phyloP scores from a whole-genome alignment of 176 grass and related monocot species.

The Alopecurus myosuroides region DNA sequence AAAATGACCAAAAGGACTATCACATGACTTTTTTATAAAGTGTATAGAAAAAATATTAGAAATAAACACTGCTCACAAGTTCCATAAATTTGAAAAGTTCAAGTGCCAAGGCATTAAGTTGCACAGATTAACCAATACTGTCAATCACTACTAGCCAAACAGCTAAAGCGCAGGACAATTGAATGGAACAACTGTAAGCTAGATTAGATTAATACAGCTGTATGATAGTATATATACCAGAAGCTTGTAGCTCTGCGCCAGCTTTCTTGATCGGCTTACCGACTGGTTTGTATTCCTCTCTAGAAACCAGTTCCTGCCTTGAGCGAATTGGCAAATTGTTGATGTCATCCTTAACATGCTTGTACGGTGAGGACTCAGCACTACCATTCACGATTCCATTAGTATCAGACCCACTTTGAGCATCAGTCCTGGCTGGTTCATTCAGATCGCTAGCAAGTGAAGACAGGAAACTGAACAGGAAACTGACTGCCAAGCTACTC shows the following conservation, averaged over 20 bases:
- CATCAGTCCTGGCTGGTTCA: constrained; percentile 26
- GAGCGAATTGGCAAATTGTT: constrained; percentile 8
- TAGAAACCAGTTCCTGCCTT: constrained; percentile 40
- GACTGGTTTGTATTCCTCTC: constrained; percentile 60
- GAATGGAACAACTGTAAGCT: not conserved
- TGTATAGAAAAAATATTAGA: not conserved
- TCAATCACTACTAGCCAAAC: not conserved
- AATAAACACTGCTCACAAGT: not conserved
- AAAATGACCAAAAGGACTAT: not conserved
- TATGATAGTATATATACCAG: constrained; percentile 45
- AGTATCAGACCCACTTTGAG: not conserved
- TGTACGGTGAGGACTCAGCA: not conserved
- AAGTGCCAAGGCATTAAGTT: not conserved
- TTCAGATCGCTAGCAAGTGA: constrained; percentile 35
- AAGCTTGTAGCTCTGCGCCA: constrained; percentile 83
- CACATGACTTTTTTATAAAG: not conserved
- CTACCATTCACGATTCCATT: constrained; percentile 16
- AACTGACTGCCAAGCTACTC: constrained; percentile 73
- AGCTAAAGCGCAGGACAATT: not conserved
- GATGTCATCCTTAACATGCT: not conserved
- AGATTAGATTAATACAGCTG: not conserved
- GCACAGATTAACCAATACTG: not conserved
- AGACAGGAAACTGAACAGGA: constrained; percentile 77
- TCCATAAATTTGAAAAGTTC: not conserved
- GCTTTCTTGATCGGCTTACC: constrained; percentile 73